Evolutionary conservation across 2,329 filamentous ascomycete genomes (phyloP), one percentile per base, ranked within the genome.

Genomic region (Ophiocordyceps polyrhachis-furcata): DNA sequence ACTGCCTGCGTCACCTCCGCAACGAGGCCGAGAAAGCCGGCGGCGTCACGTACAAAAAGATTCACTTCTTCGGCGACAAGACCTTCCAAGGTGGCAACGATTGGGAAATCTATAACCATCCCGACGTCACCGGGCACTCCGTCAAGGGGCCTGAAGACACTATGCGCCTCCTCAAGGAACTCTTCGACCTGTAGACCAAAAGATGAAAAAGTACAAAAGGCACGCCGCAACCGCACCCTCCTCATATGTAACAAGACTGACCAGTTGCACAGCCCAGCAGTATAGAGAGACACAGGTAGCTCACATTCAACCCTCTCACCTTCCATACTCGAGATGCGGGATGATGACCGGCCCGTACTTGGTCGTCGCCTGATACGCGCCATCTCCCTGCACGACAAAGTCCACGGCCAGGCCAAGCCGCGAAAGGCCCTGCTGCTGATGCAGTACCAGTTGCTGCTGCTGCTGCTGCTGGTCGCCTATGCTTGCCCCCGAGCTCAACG

Each of bases 41-140:
- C 56, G 80, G 81, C 49, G 69, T 93, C 50, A 67, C 79, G 21
- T 96, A 89, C 71, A 84, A 77, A 53, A 89, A 76, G 41, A 82
- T 96, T 54, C 91, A 96, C 71, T 96, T 96, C 74, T 98, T 96
- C 57, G 91, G 91, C 52, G 91, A 98, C 73, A 98, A 96, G 79
- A 84, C 84, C 23, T 79, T 77, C 59, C 65, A 80, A 61, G 89
- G 91, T 50, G 91, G 91, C 49, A 98, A 96, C 62, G 91, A 98
- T 65, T 89, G 80, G 60, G 89, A 96, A 69, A 95, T 98, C 59
- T 96, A 81, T 64, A 70, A 67, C 52, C 89, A 96, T 60, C 58
- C 73, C 45, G 73, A 89, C 57, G 93, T 84, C 32, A 79, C 82
- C 48, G 91, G 91, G 2, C 91, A 98, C 65, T 70, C 79, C 23